Conservation (phyloP, 345 rosid species). For the Laguncularia racemosa region DNA sequence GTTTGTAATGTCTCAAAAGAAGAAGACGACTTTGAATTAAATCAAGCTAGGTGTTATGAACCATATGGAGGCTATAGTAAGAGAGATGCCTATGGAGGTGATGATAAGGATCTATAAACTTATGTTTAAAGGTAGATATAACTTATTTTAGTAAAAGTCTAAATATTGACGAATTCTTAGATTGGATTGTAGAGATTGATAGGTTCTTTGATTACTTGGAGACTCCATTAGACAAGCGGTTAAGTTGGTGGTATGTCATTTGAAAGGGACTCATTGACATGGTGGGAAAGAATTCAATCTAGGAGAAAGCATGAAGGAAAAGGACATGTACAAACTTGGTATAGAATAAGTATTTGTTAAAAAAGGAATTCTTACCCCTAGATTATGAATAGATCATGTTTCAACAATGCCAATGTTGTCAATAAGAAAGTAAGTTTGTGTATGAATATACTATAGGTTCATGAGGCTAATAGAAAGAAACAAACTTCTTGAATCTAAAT, state of each 20-base stretch:
- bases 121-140: no score
- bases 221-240: neutral
- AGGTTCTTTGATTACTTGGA: neutral
- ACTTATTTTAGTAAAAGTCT: no score
- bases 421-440: neutral
- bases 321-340: neutral
- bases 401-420: neutral
- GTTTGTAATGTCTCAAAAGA: no score
- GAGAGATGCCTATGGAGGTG: no score
- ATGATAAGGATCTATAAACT: no score
- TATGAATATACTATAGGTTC: slow-evolving; percentile 3
- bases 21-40: no score
- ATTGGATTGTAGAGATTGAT: neutral
- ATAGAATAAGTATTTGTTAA: neutral
- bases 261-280: neutral
- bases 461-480: slow-evolving; percentile 1
- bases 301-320: neutral
- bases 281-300: neutral
- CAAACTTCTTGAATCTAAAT: neutral
- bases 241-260: neutral
- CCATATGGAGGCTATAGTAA: no score
- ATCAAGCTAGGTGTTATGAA: no score
- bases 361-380: neutral
- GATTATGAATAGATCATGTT: slow-evolving; percentile 1
- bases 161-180: no score